Percentiles rank a stretch among this genome's conserved stretches.
These are phyloP conservation scores for Lumnitzera racemosa DNA, from an alignment of 345 rosid species.

Conservation along the genomic window DNA sequence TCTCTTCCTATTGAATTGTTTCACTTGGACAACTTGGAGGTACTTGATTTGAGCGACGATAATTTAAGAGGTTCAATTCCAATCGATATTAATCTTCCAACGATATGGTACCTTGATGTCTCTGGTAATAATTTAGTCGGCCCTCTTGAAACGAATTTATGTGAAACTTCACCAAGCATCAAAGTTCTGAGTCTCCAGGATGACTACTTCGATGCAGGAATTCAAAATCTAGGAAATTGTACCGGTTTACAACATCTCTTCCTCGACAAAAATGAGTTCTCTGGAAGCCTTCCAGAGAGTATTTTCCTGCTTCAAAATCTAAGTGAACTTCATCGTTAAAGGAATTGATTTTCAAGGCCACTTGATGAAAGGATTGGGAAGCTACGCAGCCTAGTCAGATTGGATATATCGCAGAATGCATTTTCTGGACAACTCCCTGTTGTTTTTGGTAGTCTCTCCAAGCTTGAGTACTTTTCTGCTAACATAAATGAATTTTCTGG, in stretches of 20 bases:
- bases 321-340: slow-evolving; percentile 13
- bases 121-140: slow-evolving; percentile 18
- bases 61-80: slow-evolving; percentile 13
- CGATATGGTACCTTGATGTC: slow-evolving; percentile 15
- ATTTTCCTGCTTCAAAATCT: slow-evolving; percentile 17
- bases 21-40: slow-evolving; percentile 17
- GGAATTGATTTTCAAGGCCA: slow-evolving; percentile 18
- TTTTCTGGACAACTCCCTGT: slow-evolving; percentile 25
- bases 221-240: slow-evolving; percentile 15
- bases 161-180: slow-evolving; percentile 12
- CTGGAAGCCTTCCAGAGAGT: slow-evolving; percentile 17
- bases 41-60: slow-evolving; percentile 21
- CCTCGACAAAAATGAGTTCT: slow-evolving; percentile 18
- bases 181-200: slow-evolving; percentile 13
- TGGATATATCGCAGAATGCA: slow-evolving; percentile 21
- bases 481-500: slow-evolving; percentile 16
- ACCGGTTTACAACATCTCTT: slow-evolving; percentile 17
- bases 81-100: slow-evolving; percentile 2
- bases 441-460: slow-evolving; percentile 15
- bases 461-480: slow-evolving; percentile 19
- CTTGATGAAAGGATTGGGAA: slow-evolving; percentile 10
- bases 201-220: slow-evolving; percentile 16
- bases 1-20: slow-evolving; percentile 11
- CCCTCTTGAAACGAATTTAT: slow-evolving; percentile 6
- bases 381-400: slow-evolving; percentile 16